Base-by-base conservation (phyloP, 2,329 filamentous ascomycete species). In the Penicillium sclerotigenum region DNA sequence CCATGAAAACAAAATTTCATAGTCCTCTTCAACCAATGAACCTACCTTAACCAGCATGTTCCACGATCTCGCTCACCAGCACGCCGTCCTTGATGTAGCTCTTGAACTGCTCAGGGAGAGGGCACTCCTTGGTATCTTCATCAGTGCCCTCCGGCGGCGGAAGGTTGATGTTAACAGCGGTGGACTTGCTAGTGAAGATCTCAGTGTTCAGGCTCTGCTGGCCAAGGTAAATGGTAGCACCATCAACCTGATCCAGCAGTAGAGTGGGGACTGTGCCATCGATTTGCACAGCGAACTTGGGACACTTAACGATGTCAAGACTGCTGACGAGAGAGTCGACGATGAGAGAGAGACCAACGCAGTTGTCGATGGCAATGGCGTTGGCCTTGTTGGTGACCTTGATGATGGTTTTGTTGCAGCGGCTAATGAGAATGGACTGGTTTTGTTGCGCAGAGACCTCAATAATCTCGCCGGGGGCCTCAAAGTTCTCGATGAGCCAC, bases 401-500 rank as follows among this genome's bases (percentile, higher is more conserved):
- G 68, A 99, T 83, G 24, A 92, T 95, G 5, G 89, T 89, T 76
- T 94, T 94, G 76, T 86, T 91, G 82, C 93, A 97, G 65, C 89
- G 88, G 69, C 88, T 91, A 72, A 99, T 94, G 62, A 97, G 86
- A 61, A 99, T 86, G 1, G 91, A 96, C 62, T 99, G 94, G 43
- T 87, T 86, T 69, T 96, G 85, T 61, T 85, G 82, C 11, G 91
- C 92, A 51, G 92, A 83, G 65, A 97, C 87, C 72, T 93, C 87
- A 59, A 97, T 82, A 4, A 92, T 86, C 16, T 86, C 80, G 57
- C 86, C 84, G 51, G 80, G 77, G 58, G 87, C 90, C 49, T 99
- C 94, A 68, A 86, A 97, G 78, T 99, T 94, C 81, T 97, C 94
- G 67, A 99, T 85, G 55, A 88, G 85, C 94, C 94, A 99, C 75